Percentiles rank a stretch among this genome's conserved stretches.
These are phyloP conservation scores for Kazachstania psychrophila DNA, from an alignment of 805 yeast genomes.

Conservation along the genomic window DNA sequence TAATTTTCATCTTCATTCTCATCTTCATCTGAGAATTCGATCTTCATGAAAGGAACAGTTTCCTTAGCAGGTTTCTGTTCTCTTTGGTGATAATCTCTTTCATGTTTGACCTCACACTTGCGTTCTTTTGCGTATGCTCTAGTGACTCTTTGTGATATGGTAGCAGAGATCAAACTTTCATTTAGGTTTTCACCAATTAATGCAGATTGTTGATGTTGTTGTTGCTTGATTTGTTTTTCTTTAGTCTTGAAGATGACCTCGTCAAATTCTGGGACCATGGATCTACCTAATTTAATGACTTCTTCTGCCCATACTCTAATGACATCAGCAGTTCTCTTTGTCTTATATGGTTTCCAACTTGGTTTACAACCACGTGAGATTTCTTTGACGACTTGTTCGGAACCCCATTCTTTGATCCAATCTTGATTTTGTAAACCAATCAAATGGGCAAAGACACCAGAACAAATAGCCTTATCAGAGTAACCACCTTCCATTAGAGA, in stretches of 20 bases:
- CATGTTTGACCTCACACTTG: no score
- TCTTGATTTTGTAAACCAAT: constrained; percentile 52
- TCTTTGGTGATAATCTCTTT: neutral
- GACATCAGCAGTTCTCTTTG: constrained; percentile 40
- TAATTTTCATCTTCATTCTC: constrained; percentile 31
- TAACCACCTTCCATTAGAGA: constrained; percentile 82
- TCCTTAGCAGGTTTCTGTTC: constrained; percentile 3
- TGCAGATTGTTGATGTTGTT: neutral
- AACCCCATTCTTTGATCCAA: constrained; percentile 62
- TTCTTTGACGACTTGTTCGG: constrained; percentile 52
- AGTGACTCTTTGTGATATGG: constrained; percentile 19
- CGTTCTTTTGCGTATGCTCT: constrained; percentile 13
- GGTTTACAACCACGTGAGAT: constrained; percentile 59
- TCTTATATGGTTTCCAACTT: constrained; percentile 50
- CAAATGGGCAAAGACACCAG: constrained; percentile 73
- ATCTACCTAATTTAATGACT: constrained; percentile 50
- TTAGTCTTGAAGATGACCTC: constrained; percentile 16
- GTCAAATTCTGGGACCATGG: constrained; percentile 46
- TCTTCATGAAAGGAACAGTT: constrained; percentile 24
- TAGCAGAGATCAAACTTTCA: constrained; percentile 1
- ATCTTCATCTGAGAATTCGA: constrained; percentile 26
- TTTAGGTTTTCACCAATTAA: neutral
- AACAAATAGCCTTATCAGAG: constrained; percentile 68
- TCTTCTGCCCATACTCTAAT: constrained; percentile 56
- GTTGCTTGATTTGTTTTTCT: neutral